These are phyloP conservation scores for Pseudogymnoascus pannorum DNA, from an alignment of 2,329 filamentous ascomycete species.

Conservation along the genomic window DNA sequence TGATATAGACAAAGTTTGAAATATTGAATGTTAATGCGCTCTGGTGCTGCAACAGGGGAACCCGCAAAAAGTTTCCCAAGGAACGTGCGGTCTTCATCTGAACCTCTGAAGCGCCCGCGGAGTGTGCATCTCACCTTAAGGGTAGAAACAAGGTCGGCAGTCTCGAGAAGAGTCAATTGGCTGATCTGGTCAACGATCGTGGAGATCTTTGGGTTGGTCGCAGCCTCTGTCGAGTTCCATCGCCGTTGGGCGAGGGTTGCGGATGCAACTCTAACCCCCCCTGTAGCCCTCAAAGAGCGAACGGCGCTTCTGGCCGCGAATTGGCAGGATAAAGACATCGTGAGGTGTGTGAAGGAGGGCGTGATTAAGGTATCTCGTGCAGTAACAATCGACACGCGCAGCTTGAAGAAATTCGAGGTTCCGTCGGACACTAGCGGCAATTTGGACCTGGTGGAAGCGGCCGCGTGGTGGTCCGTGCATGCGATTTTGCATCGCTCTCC, in stretches of 20 bases:
- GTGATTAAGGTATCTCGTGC: slow-evolving; percentile 4
- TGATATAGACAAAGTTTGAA: slow-evolving; percentile 7
- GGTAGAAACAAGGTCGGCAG: slow-evolving; percentile 86
- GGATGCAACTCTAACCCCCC: slow-evolving; percentile 39
- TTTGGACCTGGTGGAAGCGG: slow-evolving; percentile 9
- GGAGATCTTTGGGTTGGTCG: slow-evolving; percentile 80
- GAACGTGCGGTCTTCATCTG: not conserved
- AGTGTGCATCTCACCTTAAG: slow-evolving; percentile 65
- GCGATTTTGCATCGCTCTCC: slow-evolving; percentile 5
- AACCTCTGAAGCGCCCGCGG: not conserved
- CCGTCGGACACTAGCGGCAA: slow-evolving; percentile 3
- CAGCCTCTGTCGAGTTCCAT: slow-evolving; percentile 80
- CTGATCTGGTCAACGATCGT: slow-evolving; percentile 98
- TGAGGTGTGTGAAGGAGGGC: slow-evolving; percentile 26
- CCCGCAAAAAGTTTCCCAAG: not conserved
- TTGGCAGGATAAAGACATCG: slow-evolving; percentile 57
- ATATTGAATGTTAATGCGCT: not conserved
- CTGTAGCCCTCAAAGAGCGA: slow-evolving; percentile 49
- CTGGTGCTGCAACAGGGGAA: not conserved
- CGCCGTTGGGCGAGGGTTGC: slow-evolving; percentile 45
- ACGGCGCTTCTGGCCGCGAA: slow-evolving; percentile 58
- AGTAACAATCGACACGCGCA: slow-evolving; percentile 8
- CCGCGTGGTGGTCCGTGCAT: slow-evolving; percentile 3
- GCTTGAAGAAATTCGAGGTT: slow-evolving; percentile 12
- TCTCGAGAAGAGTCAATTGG: slow-evolving; percentile 95